Evolutionary conservation across 169 alveolate genomes (phyloP), one percentile per base, ranked within the genome.

Genomic region (Cryptosporidium xiaoi): DNA sequence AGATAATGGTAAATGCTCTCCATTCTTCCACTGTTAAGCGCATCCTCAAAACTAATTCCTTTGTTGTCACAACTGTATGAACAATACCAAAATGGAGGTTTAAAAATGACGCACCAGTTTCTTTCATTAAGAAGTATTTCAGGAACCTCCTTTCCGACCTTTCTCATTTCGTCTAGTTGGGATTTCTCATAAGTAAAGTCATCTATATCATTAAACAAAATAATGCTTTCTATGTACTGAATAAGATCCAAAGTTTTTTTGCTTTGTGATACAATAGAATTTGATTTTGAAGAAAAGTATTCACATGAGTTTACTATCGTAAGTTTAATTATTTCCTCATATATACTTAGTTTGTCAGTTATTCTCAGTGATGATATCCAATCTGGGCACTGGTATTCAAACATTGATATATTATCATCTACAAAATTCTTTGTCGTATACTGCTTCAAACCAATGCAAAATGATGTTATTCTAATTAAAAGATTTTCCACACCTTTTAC

Each of bases 11-110:
- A 69, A 33, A 69, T 69, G 16, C 67, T 55, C 34, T 69, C 83
- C 66, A 69, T 69, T 12, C 24, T 20, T 1, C 83, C 83, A 53
- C 83, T 69, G 20, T 69, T 69, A 3, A 51, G 36, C 3, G 56
- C 56, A 18, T 29, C 36, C 36, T 51, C 83, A 53, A 53, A 69
- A 10, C 2, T 18, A 24, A 6, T 24, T 53, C 27, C 53, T 6
- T 16, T 16, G 3, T 18, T 66, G 48, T 2, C 51, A 16, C 16
- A 27, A 16, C n/a, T 51, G 24, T 48, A 20, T 16, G 67, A 34
- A 31, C 83, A 69, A 16, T 69, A 53, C 83, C 83, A 69, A 46
- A 69, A 69, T 16, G 83, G 83, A 33, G 83, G 83, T 20, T 69
- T 69, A 15, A 51, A 4, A 3, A 69, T 24, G 13, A 69, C 64